Base-by-base conservation (phyloP, 169 alveolate genomes). In the Cryptosporidium sp. region DNA sequence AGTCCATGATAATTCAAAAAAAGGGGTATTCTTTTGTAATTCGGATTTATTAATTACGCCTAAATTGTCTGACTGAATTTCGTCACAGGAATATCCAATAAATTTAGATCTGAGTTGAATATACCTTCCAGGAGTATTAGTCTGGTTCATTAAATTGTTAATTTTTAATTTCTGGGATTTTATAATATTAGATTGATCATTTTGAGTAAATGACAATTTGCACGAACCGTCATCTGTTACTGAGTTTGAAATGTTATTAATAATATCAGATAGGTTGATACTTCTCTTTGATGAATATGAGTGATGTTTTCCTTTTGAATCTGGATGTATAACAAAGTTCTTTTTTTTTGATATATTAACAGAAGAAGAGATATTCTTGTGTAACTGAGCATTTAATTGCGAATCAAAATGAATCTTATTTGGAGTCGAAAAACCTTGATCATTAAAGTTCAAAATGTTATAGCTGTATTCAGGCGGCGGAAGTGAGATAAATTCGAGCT, bases 191-290 rank as follows among this genome's bases (percentile, higher is more conserved):
- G 56, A 48, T 48, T 48, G 23, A 26, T 56, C 23, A 16, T 23
- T n/a, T 56, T 16, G 35, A 26, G 37, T 56, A n/a, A 56, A 56
- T 56, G 29, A 23, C 1, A 9, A 37, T 56, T 56, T 56, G 2
- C 7, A 10, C 2, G 45, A 39, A 31, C 23, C 80, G 16, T 62
- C 51, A 33, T 48, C 18, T 12, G 18, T n/a, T 7, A 33, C 14
- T 0, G 72, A 65, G 52, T 21, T 58, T 37, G 73, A 62, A 33
- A 80, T 80, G n/a, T 80, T 80, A n/a, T 60, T 80, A 14, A 80
- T 80, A 48, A 80, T 48, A 42, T 80, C 89, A 3, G 29, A 23
- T 2, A 56, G 37, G 26, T 56, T 3, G n/a, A 56, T 23, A 0
- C 26, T 56, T 23, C 23, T 56, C 1, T 26, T 56, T 56, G 35